phyloP scores from a whole-genome alignment of 805 yeast species.

The Hyphopichia homilentoma region DNA sequence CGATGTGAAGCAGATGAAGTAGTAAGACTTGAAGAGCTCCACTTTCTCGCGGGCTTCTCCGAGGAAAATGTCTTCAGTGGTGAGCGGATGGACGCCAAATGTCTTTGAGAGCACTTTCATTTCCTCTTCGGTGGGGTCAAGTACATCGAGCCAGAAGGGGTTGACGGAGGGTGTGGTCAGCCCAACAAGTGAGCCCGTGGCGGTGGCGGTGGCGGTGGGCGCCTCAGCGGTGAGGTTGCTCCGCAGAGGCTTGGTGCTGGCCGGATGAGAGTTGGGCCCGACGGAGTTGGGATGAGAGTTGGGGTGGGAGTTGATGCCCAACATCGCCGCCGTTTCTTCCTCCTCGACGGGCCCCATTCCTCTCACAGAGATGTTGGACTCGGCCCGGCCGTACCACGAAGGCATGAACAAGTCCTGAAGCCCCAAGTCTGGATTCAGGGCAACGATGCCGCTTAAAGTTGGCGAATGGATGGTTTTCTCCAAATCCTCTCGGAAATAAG shows the following conservation, averaged over 20 bases:
- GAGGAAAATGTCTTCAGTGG: constrained; percentile 89
- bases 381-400: constrained; percentile 10
- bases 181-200: constrained; percentile 9
- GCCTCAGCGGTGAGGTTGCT: constrained; percentile 1
- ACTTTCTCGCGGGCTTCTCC: constrained; percentile 96
- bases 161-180: constrained; percentile 8
- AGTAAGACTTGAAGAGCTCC: constrained; percentile 85
- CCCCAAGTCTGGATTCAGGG: constrained; percentile 4
- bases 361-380: background rate
- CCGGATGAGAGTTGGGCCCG: background rate
- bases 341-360: background rate
- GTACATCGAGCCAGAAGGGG: constrained; percentile 82
- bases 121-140: constrained; percentile 94
- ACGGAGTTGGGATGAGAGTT: background rate
- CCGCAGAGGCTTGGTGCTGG: background rate
- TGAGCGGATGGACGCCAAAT: constrained; percentile 92
- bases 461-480: constrained; percentile 90
- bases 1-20: constrained; percentile 77
- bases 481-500: constrained; percentile 88
- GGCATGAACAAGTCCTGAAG: constrained; percentile 26
- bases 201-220: constrained; percentile 7
- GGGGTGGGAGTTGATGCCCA: too few relatives aligned
- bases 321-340: background rate
- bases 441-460: constrained; percentile 71
- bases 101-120: constrained; percentile 89